A percentile compares a stretch with the other conserved stretches of the same genome.
These are phyloP conservation scores for Yarrowia porcina DNA, from an alignment of 805 yeast genomes.

Conservation along the genomic window DNA sequence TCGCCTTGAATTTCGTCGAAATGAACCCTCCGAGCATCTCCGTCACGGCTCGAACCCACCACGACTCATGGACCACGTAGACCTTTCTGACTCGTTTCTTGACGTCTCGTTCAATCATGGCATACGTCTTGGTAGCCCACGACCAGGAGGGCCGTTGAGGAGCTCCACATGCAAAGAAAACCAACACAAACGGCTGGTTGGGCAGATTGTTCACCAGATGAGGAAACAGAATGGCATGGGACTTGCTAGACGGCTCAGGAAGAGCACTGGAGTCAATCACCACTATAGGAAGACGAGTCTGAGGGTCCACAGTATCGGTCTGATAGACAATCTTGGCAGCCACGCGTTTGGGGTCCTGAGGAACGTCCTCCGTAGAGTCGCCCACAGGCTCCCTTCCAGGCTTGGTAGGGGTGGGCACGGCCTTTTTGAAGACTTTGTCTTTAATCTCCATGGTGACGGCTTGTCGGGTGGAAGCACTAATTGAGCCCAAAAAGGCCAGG, in stretches of 20 bases:
- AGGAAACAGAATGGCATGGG: conserved; percentile 52
- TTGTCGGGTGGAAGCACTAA: background rate
- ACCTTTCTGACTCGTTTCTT: conserved; percentile 57
- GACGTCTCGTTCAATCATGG: conserved; percentile 54
- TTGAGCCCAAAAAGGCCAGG: conserved; percentile 16
- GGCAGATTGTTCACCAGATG: conserved; percentile 60
- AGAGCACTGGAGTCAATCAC: conserved; percentile 80
- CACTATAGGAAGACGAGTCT: conserved; percentile 65
- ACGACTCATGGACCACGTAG: conserved; percentile 83
- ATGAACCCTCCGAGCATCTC: conserved; percentile 66
- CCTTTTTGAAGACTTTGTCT: conserved; percentile 23
- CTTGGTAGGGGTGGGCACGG: conserved; percentile 27
- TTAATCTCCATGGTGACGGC: conserved; percentile 12
- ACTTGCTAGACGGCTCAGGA: conserved; percentile 55
- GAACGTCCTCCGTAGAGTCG: background rate
- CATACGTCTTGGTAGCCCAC: conserved; percentile 62
- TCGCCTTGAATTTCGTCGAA: conserved; percentile 45
- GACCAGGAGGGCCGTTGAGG: conserved; percentile 59
- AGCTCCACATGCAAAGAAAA: conserved; percentile 82
- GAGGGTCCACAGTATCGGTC: conserved; percentile 64
- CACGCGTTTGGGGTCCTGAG: conserved; percentile 17
- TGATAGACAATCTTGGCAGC: conserved; percentile 49
- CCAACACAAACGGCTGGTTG: conserved; percentile 56
- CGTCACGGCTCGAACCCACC: conserved; percentile 77
- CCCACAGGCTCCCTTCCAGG: background rate